Evolutionary conservation across 1,284 basidiomycete genomes (phyloP).

Genomic region (Peniophora sp.): DNA sequence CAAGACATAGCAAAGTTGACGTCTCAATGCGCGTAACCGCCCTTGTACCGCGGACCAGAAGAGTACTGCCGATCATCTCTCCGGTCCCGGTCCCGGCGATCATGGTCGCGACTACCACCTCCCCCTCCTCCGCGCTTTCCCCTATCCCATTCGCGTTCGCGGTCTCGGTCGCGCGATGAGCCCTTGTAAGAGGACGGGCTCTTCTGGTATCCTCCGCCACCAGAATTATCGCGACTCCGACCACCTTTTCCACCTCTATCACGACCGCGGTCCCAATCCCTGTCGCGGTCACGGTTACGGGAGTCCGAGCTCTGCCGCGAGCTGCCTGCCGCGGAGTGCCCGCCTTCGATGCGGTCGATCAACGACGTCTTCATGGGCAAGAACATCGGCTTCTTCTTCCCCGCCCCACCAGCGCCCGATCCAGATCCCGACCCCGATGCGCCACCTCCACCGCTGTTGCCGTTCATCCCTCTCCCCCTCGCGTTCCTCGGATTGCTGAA

Average conservation of each 20-base stretch:
- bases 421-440: neutral
- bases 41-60: conserved; percentile 19
- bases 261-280: conserved; percentile 3
- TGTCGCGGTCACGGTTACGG: conserved; percentile 5
- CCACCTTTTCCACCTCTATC: conserved; percentile 7
- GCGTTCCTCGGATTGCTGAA: conserved; percentile 33
- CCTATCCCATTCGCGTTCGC: neutral
- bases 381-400: neutral
- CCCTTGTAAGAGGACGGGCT: neutral
- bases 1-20: too few species aligned
- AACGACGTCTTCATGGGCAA: neutral
- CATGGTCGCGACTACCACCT: neutral
- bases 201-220: neutral
- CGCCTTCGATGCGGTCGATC: neutral
- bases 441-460: conserved; percentile 6
- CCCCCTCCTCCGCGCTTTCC: conserved; percentile 2
- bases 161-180: conserved; percentile 1
- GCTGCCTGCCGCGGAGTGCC: conserved; percentile 3
- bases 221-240: conserved; percentile 2
- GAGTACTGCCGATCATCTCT: conserved; percentile 5
- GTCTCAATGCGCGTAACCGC: neutral
- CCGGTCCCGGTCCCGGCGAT: conserved; percentile 2
- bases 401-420: neutral
- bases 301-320: conserved; percentile 6
- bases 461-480: conserved; percentile 15